phyloP scores from a whole-genome alignment of 2,329 filamentous ascomycete species.

The Beauveria asiatica region DNA sequence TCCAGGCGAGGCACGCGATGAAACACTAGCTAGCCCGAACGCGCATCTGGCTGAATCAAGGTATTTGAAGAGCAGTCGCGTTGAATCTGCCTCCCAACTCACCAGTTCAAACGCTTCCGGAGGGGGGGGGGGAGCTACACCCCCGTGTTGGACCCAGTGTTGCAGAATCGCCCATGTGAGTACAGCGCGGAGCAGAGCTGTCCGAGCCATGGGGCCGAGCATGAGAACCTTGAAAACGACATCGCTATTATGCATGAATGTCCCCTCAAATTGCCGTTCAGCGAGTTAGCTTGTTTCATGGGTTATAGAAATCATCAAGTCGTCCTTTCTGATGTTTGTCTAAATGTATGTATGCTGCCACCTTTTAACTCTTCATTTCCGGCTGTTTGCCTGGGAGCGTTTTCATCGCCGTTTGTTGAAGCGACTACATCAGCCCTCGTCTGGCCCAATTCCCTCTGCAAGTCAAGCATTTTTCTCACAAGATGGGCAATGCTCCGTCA shows the following conservation, averaged over 20 bases:
- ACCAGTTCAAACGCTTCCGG: background rate
- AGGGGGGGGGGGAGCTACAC: background rate
- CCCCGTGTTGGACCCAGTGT: no score
- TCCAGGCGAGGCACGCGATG: background rate
- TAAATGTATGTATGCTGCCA: background rate
- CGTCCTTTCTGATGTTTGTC: background rate
- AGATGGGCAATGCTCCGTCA: slow-evolving; percentile 45
- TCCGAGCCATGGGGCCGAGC: background rate
- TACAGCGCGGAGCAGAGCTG: no score
- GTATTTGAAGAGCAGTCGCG: background rate
- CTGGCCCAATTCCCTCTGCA: background rate
- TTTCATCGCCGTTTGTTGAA: background rate
- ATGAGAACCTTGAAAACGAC: slow-evolving; percentile 8
- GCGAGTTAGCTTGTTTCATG: slow-evolving; percentile 8
- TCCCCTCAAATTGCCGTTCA: slow-evolving; percentile 2
- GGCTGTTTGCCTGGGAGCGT: background rate
- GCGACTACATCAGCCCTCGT: background rate
- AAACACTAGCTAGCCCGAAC: background rate
- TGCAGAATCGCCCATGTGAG: no score
- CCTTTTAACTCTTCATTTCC: background rate
- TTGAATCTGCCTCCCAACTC: background rate
- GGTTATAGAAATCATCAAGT: background rate
- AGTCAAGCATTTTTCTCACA: background rate
- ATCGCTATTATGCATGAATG: background rate
- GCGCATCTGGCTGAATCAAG: no score